Conservation (phyloP, 371 early-diverging fungal genomes). For the Mucor plumbeus region DNA sequence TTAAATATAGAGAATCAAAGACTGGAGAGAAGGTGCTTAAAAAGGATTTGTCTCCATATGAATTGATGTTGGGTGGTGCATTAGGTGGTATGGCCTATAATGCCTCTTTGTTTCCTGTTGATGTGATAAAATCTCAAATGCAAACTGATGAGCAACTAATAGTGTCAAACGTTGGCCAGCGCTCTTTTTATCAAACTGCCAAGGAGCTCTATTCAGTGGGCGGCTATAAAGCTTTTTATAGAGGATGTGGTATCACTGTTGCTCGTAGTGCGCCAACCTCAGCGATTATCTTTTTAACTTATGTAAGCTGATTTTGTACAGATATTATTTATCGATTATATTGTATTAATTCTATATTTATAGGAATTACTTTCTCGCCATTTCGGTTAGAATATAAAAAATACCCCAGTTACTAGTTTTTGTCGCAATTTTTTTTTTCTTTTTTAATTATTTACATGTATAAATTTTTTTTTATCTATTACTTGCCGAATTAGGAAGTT, state of each 20-base stretch:
- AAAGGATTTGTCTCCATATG: conserved; percentile 61
- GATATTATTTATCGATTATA: background rate
- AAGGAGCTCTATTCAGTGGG: conserved; percentile 75
- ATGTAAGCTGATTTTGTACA: conserved; percentile 55
- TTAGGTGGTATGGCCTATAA: conserved; percentile 95
- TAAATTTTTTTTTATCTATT: background rate
- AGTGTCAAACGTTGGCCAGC: conserved; percentile 11
- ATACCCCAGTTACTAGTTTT: conserved; percentile 1
- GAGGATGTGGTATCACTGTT: conserved; percentile 93
- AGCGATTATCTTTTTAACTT: conserved; percentile 91
- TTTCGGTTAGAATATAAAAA: conserved; percentile 19
- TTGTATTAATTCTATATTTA: background rate
- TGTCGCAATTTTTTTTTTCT: background rate
- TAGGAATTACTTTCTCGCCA: conserved; percentile 26
- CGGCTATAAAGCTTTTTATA: conserved; percentile 88
- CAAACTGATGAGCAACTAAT: conserved; percentile 82
- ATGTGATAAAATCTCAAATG: conserved; percentile 93
- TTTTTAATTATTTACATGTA: background rate
- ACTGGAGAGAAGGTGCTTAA: conserved; percentile 47
- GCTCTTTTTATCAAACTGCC: conserved; percentile 64
- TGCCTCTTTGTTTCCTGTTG: conserved; percentile 88
- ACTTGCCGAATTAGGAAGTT: too few relatives aligned
- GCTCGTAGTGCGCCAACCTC: conserved; percentile 89
- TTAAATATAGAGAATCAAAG: conserved; percentile 47
- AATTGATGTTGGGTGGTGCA: conserved; percentile 89